Conservation (phyloP, 257 asterid genomes). For the Salvia rosmarinus region DNA sequence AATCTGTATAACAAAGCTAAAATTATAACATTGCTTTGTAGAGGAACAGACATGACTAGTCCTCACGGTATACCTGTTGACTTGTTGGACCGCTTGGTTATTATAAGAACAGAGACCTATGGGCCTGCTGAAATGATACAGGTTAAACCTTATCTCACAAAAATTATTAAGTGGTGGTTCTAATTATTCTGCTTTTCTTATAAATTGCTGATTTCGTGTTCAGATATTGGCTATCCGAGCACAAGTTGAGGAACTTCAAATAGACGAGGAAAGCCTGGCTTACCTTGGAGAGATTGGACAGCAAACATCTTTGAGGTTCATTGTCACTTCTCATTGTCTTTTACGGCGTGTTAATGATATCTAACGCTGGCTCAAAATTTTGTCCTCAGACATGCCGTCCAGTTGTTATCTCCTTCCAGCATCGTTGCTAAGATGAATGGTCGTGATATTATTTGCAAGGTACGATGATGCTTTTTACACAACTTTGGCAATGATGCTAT, state of each 20-base stretch:
- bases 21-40: conserved; percentile 36
- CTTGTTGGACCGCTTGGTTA: conserved; percentile 84
- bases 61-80: conserved; percentile 98
- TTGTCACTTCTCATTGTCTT: neutral
- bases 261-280: conserved; percentile 91
- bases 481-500: neutral
- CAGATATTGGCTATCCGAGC: conserved; percentile 96
- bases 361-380: neutral
- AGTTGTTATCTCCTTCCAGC: conserved; percentile 87
- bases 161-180: neutral
- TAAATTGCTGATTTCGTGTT: conserved; percentile 12
- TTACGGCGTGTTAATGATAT: neutral
- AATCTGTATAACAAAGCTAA: conserved; percentile 18
- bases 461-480: conserved; percentile 3
- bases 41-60: conserved; percentile 94
- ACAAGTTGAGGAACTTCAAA: conserved; percentile 85
- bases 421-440: conserved; percentile 84
- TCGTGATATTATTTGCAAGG: conserved; percentile 93
- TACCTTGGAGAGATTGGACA: conserved; percentile 86
- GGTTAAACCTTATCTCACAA: conserved; percentile 42
- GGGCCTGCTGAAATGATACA: conserved; percentile 99
- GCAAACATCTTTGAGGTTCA: conserved; percentile 83
- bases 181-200: neutral
- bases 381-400: conserved; percentile 77
- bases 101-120: conserved; percentile 88